Conservation (phyloP, 2,329 filamentous ascomycete species). For the Aspergillus fumigatiaffinis region DNA sequence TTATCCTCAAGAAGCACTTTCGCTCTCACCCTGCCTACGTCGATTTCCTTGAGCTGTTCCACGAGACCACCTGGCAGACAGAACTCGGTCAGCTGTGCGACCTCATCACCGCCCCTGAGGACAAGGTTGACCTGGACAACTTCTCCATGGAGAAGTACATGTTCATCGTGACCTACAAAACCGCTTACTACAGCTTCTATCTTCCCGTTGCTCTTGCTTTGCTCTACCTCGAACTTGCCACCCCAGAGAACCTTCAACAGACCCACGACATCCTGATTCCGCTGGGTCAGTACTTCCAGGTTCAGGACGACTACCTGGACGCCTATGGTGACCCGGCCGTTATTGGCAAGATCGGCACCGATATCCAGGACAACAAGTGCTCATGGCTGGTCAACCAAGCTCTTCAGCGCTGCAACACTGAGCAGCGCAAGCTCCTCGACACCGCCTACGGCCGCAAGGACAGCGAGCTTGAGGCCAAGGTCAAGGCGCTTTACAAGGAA, state of each 20-base stretch:
- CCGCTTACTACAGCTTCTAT: constrained; percentile 98
- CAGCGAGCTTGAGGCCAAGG: constrained; percentile 70
- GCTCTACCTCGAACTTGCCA: constrained; percentile 78
- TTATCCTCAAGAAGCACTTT: constrained; percentile 91
- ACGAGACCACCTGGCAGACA: constrained; percentile 89
- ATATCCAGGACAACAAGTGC: constrained; percentile 99
- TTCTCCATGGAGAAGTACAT: constrained; percentile 89
- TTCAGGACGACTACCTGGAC: constrained; percentile 98
- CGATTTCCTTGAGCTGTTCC: constrained; percentile 92
- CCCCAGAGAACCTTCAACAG: constrained; percentile 81
- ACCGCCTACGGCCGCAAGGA: constrained; percentile 95
- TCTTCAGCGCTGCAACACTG: constrained; percentile 70
- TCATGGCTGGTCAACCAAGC: constrained; percentile 98
- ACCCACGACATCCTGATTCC: constrained; percentile 91
- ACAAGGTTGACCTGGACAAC: constrained; percentile 86
- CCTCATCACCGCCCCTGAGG: constrained; percentile 91
- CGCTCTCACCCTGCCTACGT: constrained; percentile 80
- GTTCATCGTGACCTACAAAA: constrained; percentile 99
- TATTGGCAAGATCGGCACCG: constrained; percentile 97
- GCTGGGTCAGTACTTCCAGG: constrained; percentile 98
- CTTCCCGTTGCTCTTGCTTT: constrained; percentile 90
- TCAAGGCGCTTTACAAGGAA: constrained; percentile 88
- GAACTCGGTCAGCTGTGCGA: constrained; percentile 95
- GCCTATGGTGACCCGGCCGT: constrained; percentile 89
- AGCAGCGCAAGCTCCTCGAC: constrained; percentile 84